Percentiles rank a stretch among this genome's conserved stretches.
phyloP scores from a whole-genome alignment of 176 grass and related monocot species.

The Lolium perenne region DNA sequence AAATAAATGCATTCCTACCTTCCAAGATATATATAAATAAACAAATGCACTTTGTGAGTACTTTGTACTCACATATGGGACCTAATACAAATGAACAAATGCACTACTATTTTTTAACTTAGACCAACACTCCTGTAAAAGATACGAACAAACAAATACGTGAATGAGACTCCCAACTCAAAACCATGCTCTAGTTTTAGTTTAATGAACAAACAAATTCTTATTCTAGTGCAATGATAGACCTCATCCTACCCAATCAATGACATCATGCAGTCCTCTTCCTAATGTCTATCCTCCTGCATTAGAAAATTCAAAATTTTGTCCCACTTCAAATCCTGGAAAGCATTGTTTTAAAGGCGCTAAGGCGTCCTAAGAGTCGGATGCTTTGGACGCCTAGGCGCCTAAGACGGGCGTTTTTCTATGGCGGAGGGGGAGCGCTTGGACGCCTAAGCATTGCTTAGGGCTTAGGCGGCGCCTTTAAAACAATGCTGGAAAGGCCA shows the following conservation, averaged over 20 bases:
- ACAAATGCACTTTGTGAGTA: too few species aligned
- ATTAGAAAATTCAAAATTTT: neutral
- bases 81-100: neutral
- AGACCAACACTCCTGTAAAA: neutral
- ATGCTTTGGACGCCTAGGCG: too few species aligned
- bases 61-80: neutral
- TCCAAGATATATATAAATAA: neutral
- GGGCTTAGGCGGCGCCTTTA: too few species aligned
- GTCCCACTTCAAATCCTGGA: neutral
- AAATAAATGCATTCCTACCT: neutral
- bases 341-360: too few species aligned
- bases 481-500: too few species aligned
- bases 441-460: too few species aligned
- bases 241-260: neutral
- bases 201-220: neutral
- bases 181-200: neutral
- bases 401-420: too few species aligned
- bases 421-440: too few species aligned
- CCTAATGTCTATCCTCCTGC: neutral
- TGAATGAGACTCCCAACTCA: neutral
- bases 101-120: neutral
- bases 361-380: too few species aligned
- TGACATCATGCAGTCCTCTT: neutral
- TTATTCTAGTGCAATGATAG: neutral
- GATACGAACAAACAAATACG: too few species aligned